Conservation (phyloP, 1,139 yeast species). For the Zygoascus hellenicus region DNA sequence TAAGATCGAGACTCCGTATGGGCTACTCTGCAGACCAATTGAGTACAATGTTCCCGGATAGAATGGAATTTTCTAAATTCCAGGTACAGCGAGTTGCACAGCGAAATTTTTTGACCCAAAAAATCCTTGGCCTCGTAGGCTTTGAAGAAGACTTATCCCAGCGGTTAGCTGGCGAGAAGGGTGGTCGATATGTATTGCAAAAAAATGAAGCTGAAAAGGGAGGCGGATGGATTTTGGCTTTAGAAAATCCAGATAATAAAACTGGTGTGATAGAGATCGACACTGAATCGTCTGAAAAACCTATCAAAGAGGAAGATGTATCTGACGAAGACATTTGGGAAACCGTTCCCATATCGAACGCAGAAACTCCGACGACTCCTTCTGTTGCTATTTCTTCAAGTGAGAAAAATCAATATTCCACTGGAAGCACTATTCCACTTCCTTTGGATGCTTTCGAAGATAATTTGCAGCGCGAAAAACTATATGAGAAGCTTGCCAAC, state of each 20-base stretch:
- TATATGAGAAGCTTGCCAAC: constrained; percentile 16
- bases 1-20: constrained; percentile 87
- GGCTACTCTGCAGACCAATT: constrained; percentile 88
- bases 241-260: constrained; percentile 42
- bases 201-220: constrained; percentile 51
- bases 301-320: constrained; percentile 11
- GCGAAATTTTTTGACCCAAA: constrained; percentile 84
- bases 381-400: background rate
- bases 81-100: constrained; percentile 91
- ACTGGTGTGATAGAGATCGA: constrained; percentile 13
- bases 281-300: constrained; percentile 9
- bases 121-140: constrained; percentile 78
- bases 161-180: constrained; percentile 82
- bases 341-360: constrained; percentile 12
- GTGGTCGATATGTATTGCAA: constrained; percentile 66
- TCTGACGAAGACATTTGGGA: constrained; percentile 13
- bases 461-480: constrained; percentile 23
- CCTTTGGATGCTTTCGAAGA: constrained; percentile 26
- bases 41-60: constrained; percentile 70
- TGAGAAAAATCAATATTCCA: background rate
- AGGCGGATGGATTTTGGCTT: constrained; percentile 74
- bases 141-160: constrained; percentile 53
- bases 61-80: constrained; percentile 85
- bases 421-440: background rate
- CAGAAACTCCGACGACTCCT: background rate